Base-by-base conservation (phyloP, 1,284 basidiomycete species). In the Cryptococcus floricola region DNA sequence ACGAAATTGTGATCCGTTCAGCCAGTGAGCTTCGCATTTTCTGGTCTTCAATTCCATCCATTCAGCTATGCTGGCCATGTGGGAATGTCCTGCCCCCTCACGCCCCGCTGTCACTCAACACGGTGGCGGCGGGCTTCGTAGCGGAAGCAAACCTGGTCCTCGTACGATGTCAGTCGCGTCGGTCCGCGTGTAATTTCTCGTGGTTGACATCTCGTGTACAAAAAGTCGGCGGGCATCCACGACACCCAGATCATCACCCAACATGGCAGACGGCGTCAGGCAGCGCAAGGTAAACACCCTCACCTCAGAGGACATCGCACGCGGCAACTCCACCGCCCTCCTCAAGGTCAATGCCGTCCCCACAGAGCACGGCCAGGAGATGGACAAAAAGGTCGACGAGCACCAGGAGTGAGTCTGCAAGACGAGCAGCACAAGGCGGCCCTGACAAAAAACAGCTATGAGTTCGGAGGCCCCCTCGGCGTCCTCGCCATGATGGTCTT, bases 391-490 rank as follows among this genome's bases (percentile, higher is more conserved):
- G 52, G 80, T 93, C 52, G 90, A 93, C 77, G 80, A 83, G 63
- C 90, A 92, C 71, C 80, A 82, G 63, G 79, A 80, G 87, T 88
- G 67, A 57, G 84, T 79, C 7, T 19, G 5, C 34, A 12, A n/a
- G 7, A 42, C 8, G 16, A 13, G 38, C 10, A 42, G 50, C 16
- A 7, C 45, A 37, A 52, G 39, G 50, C 39, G n/a, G 5, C 13
- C 34, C 39, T 34, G 28, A 34, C 25, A 8, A n/a, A 16, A 28
- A 47, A 14, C 52, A 91, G 88, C 41, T 96, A 89, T 79, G 94
- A 98, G 78, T 98, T 98, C 69, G 96, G 95, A 64, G 95, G 95
- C 8, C 94, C 95, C 44, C 81, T 82, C 78, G 95, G 96, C 48
- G 91, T 94, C 43, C 78, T 86, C 10, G 88, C 88, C 31, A 98